These are phyloP conservation scores for Vitis hybrid DNA, from an alignment of 177 flowering plant species.

Conservation along the genomic window DNA sequence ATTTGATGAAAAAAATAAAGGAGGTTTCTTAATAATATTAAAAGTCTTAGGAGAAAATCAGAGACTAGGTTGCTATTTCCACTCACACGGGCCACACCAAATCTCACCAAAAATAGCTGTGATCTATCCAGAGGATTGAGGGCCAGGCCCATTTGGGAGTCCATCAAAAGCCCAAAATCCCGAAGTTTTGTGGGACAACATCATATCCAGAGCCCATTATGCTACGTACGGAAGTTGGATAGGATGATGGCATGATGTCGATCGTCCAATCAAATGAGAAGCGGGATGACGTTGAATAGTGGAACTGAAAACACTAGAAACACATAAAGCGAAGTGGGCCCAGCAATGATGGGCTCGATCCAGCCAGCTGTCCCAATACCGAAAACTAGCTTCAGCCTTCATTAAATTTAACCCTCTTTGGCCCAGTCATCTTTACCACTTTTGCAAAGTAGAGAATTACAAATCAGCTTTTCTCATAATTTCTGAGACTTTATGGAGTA, in stretches of 20 bases:
- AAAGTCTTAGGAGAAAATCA: too few relatives aligned
- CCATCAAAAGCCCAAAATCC: not conserved
- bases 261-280: not conserved
- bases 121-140: too few relatives aligned
- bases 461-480: conserved; percentile 23
- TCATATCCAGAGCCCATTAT: too few relatives aligned
- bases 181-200: too few relatives aligned
- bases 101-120: too few relatives aligned
- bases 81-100: too few relatives aligned
- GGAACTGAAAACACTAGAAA: not conserved
- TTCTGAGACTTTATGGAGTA: conserved; percentile 21
- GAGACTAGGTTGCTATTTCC: too few relatives aligned
- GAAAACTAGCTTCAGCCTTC: conserved; percentile 13
- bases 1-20: too few relatives aligned
- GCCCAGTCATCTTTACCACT: not conserved
- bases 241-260: not conserved
- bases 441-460: conserved; percentile 12
- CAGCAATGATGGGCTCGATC: conserved; percentile 15
- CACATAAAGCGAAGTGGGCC: conserved; percentile 8
- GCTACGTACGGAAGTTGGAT: not conserved
- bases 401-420: conserved; percentile 1
- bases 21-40: too few relatives aligned
- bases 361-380: conserved; percentile 13
- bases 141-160: not conserved
- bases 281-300: not conserved